Evolutionary conservation across 208 protist species (phyloP).

Genomic region (Leishmania gerbilli): DNA sequence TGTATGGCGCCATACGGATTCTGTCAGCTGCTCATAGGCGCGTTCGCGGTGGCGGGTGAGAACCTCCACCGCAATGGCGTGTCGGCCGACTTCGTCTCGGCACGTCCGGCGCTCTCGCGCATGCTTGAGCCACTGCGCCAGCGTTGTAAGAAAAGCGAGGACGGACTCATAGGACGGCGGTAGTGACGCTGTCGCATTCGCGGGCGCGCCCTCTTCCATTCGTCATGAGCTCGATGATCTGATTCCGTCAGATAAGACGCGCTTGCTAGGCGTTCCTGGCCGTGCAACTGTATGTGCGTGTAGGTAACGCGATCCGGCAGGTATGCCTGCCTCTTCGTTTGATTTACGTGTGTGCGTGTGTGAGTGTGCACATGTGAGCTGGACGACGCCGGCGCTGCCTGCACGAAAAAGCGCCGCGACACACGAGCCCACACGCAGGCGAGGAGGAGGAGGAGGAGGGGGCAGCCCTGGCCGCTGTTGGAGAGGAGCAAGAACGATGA

Average conservation of each 20-base stretch:
- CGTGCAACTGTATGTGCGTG: neutral
- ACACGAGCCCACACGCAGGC: neutral
- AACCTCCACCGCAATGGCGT: conserved; percentile 5
- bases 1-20: neutral
- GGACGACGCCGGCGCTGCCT: neutral
- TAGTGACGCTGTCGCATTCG: neutral
- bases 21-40: neutral
- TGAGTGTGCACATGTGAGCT: neutral
- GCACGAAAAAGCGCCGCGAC: neutral
- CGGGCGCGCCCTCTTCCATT: neutral
- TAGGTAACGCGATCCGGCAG: neutral
- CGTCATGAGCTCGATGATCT: neutral
- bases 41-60: neutral
- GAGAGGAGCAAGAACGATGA: neutral
- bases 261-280: neutral
- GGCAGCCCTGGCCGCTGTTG: neutral
- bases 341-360: neutral
- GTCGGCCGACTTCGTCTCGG: neutral
- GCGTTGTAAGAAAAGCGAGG: neutral
- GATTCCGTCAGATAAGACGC: neutral
- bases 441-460: neutral
- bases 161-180: conserved; percentile 8
- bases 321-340: neutral
- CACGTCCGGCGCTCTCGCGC: conserved; percentile 8
- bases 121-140: conserved; percentile 7